phyloP scores from a whole-genome alignment of 2,329 filamentous ascomycete genomes.

The Capronia coronata region DNA sequence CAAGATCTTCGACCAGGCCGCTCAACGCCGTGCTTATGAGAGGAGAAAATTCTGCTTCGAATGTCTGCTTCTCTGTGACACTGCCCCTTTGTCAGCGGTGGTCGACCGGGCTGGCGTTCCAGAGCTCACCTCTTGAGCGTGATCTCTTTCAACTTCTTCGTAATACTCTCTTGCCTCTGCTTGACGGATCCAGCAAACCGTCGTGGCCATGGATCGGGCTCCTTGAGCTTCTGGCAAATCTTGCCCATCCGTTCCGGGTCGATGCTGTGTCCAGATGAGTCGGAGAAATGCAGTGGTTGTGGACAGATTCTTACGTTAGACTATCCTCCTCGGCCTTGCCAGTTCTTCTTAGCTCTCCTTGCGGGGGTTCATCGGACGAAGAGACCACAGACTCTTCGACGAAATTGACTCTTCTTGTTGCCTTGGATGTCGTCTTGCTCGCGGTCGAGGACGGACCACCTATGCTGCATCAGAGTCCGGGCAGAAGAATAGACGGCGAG shows the following conservation, averaged over 20 bases:
- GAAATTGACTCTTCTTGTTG: conserved; percentile 3
- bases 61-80: conserved; percentile 3
- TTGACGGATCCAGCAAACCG: conserved; percentile 10
- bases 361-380: neutral
- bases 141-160: conserved; percentile 11
- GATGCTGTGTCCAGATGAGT: conserved; percentile 3
- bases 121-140: conserved; percentile 10
- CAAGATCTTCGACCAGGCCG: conserved; percentile 2
- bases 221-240: conserved; percentile 17
- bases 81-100: conserved; percentile 2
- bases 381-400: neutral
- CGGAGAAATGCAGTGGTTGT: neutral
- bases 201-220: conserved; percentile 17
- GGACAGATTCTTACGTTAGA: neutral
- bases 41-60: conserved; percentile 15
- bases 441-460: neutral
- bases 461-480: neutral
- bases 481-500: neutral
- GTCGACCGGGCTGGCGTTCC: neutral
- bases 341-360: neutral
- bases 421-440: conserved; percentile 2
- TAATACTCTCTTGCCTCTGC: conserved; percentile 5
- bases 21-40: conserved; percentile 13
- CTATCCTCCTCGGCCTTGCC: neutral
- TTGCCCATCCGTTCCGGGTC: conserved; percentile 16